phyloP scores from a whole-genome alignment of 2,329 filamentous ascomycete species.

The Scedosporium aurantiacum region DNA sequence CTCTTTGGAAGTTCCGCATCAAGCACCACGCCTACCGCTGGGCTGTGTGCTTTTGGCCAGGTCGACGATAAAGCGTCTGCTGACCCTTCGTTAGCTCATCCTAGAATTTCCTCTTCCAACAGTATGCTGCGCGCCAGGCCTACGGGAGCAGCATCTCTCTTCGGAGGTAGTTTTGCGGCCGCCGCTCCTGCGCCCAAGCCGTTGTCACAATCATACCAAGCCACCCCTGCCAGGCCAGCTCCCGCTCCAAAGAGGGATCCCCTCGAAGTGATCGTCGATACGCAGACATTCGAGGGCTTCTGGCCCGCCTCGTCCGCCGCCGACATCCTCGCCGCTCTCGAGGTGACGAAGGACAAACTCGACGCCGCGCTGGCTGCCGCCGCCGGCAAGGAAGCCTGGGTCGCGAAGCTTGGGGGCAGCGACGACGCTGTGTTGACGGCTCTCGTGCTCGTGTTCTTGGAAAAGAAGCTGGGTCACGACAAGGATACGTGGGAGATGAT shows the following conservation, averaged over 20 bases:
- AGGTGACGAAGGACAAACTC: background rate
- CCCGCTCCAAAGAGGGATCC: background rate
- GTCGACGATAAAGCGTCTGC: too few species aligned
- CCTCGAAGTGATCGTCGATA: constrained; percentile 30
- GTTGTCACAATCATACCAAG: background rate
- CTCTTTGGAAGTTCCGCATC: background rate
- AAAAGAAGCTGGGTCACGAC: constrained; percentile 28
- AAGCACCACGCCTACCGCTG: too few species aligned
- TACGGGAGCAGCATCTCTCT: too few species aligned
- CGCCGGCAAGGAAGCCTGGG: constrained; percentile 14
- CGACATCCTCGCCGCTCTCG: background rate
- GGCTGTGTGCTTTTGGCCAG: too few species aligned
- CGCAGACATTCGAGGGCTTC: constrained; percentile 45
- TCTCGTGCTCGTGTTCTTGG: constrained; percentile 37
- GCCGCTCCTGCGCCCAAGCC: background rate
- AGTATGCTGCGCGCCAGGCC: too few species aligned
- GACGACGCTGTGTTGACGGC: constrained; percentile 18
- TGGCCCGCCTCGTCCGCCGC: constrained; percentile 28
- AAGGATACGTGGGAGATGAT: constrained; percentile 54
- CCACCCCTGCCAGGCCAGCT: background rate
- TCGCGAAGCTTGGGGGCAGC: background rate
- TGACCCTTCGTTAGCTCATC: too few species aligned
- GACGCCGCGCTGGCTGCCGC: constrained; percentile 18
- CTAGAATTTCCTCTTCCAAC: too few species aligned
- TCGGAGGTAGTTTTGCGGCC: too few species aligned